Conservation (phyloP, 495 filamentous ascomycete species). For the Pseudomonodictys pantanalensis region DNA sequence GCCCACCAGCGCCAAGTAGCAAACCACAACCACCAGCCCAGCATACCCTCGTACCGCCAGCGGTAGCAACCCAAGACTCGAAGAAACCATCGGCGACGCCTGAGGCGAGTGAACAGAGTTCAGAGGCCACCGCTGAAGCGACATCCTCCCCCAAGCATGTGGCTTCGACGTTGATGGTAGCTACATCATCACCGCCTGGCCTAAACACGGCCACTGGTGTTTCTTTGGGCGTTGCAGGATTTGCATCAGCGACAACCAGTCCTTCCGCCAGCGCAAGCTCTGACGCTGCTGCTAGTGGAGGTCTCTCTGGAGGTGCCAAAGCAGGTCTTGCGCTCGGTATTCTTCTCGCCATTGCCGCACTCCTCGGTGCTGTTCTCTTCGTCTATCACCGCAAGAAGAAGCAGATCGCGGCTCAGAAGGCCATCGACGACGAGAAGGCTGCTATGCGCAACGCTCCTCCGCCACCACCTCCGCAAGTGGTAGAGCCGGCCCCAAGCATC, state of each 20-base stretch:
- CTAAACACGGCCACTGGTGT: background rate
- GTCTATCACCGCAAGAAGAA: conserved; percentile 63
- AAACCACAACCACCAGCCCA: background rate
- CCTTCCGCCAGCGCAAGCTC: conserved; percentile 37
- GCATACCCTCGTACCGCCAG: background rate
- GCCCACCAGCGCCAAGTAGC: conserved; percentile 11
- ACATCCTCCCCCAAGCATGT: conserved; percentile 24
- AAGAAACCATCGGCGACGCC: too few species aligned
- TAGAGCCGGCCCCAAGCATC: conserved; percentile 33
- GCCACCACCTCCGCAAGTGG: conserved; percentile 16
- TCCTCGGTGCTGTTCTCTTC: conserved; percentile 61
- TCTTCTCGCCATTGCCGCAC: conserved; percentile 59
- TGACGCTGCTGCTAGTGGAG: conserved; percentile 38
- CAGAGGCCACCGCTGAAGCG: conserved; percentile 11
- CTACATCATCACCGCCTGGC: conserved; percentile 11
- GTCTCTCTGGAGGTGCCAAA: conserved; percentile 65
- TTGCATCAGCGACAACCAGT: conserved; percentile 21
- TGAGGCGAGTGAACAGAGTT: too few species aligned
- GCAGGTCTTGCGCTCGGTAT: conserved; percentile 84
- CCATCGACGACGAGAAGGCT: conserved; percentile 59
- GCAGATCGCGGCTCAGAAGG: conserved; percentile 48
- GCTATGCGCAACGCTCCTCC: conserved; percentile 44
- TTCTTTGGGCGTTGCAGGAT: background rate
- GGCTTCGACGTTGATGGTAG: conserved; percentile 21
- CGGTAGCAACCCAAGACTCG: background rate